Base-by-base conservation (phyloP, 345 rosid species). In the Ceriops decandra region DNA sequence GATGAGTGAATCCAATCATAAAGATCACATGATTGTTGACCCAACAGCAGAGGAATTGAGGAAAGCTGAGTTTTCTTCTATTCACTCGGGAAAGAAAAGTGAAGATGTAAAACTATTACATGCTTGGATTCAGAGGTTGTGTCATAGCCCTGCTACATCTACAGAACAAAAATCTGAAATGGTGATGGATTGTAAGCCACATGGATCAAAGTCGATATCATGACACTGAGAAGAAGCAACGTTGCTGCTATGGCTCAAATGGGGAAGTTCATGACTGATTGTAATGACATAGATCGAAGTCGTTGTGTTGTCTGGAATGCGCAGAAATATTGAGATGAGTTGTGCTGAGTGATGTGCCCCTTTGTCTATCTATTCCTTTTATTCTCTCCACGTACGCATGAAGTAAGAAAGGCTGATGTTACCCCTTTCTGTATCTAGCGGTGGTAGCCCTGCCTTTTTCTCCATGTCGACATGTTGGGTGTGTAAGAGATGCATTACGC, bases 221-320 rank as follows among this genome's bases (percentile, higher is more conserved):
- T 30, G 82, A 81, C 51, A 26, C 72, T 11, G 79, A 75, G 67
- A 84, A 82, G 81, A 82, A 81, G 81, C 92, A 86, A 98, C 82
- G 77, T 87, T 68, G 95, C 87, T 67, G 99, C 99, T 53, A 90
- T 92, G 98, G 99, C 98, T 57, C 49, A 90, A 83, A 84, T 92
- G 96, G 97, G 97, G 38, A 95, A 88, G 81, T 86, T 90, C 66
- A 74, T 92, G 82, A 90, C 51, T 19, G 81, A 88, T 51, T 83
- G 87, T 68, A 80, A 60, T 1, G 30, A 28, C 30, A 28, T 28
- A 28, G 30, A 28, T 28, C 30, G 2, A 28, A 28, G 30, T 28
- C 30, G 30, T 28, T 28, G 4, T 47, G 64, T 84, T 27, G 84
- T 90, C n/a, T 95, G 99, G 99, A 86, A 82, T 66, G 79, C 85